phyloP scores from a whole-genome alignment of 2,329 filamentous ascomycete genomes.

The Fusarium sp. region DNA sequence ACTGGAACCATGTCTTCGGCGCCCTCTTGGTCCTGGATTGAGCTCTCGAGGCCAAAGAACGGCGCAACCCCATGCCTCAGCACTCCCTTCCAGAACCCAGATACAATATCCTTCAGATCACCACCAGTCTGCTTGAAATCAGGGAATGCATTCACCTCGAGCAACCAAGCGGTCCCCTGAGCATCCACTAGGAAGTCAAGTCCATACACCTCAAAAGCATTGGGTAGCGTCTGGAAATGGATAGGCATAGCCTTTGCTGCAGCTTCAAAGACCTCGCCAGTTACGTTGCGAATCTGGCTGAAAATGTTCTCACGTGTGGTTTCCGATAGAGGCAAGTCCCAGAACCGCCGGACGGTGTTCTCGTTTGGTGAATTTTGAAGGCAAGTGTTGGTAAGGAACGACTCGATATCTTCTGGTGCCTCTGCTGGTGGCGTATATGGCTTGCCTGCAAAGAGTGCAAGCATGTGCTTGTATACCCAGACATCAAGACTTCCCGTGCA shows the following conservation, averaged over 20 bases:
- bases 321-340: slow-evolving; percentile 64
- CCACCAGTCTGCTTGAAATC: slow-evolving; percentile 96
- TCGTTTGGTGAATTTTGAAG: slow-evolving; percentile 72
- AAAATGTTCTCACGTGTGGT: slow-evolving; percentile 71
- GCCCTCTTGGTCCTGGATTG: slow-evolving; percentile 37
- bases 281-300: slow-evolving; percentile 75
- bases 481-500: slow-evolving; percentile 80
- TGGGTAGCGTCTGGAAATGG: slow-evolving; percentile 89
- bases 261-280: slow-evolving; percentile 84
- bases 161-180: slow-evolving; percentile 71
- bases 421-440: slow-evolving; percentile 74
- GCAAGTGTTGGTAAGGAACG: slow-evolving; percentile 95
- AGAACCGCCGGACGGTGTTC: slow-evolving; percentile 78
- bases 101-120: slow-evolving; percentile 75
- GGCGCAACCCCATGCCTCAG: slow-evolving; percentile 71
- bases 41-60: slow-evolving; percentile 66
- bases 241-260: slow-evolving; percentile 84
- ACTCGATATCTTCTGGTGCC: slow-evolving; percentile 63
- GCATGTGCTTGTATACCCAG: slow-evolving; percentile 89
- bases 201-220: slow-evolving; percentile 92
- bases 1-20: slow-evolving; percentile 61
- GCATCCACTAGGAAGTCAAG: slow-evolving; percentile 87
- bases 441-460: slow-evolving; percentile 86
- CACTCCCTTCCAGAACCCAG: slow-evolving; percentile 78
- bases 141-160: slow-evolving; percentile 96